These are phyloP conservation scores for Suillus cothurnatus DNA, from an alignment of 768 basidiomycete genomes.

Conservation along the genomic window DNA sequence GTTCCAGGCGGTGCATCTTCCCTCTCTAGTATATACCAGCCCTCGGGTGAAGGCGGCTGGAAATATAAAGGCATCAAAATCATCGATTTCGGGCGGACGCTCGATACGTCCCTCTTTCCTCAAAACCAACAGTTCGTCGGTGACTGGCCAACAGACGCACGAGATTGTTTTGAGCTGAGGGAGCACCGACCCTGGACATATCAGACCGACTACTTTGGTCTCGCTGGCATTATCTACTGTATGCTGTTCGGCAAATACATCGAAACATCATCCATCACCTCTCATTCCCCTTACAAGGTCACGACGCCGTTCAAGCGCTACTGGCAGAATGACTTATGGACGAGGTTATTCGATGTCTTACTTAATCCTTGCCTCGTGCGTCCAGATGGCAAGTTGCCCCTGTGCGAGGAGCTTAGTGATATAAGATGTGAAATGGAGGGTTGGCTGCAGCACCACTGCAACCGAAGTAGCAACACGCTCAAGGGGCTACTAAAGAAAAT, in stretches of 20 bases:
- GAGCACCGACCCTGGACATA: slow-evolving; percentile 87
- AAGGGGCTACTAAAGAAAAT: slow-evolving; percentile 86
- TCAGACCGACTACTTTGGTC: slow-evolving; percentile 96
- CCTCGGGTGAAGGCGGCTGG: slow-evolving; percentile 85
- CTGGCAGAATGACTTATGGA: slow-evolving; percentile 93
- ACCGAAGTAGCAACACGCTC: slow-evolving; percentile 77
- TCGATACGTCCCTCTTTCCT: slow-evolving; percentile 86
- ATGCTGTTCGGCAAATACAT: slow-evolving; percentile 98
- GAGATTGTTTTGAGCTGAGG: slow-evolving; percentile 91
- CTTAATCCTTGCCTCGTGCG: slow-evolving; percentile 77
- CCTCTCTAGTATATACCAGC: slow-evolving; percentile 79
- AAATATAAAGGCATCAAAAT: slow-evolving; percentile 82
- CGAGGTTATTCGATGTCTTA: slow-evolving; percentile 75
- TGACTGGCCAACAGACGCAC: slow-evolving; percentile 87
- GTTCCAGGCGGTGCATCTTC: slow-evolving; percentile 68
- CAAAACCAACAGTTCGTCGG: slow-evolving; percentile 76
- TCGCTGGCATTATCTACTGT: slow-evolving; percentile 92
- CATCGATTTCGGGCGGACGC: slow-evolving; percentile 96
- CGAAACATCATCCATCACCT: slow-evolving; percentile 60
- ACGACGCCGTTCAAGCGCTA: slow-evolving; percentile 87
- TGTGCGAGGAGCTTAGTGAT: slow-evolving; percentile 64
- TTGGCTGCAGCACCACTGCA: slow-evolving; percentile 87
- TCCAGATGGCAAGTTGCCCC: slow-evolving; percentile 63
- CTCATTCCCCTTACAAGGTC: slow-evolving; percentile 56
- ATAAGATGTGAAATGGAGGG: slow-evolving; percentile 82